Evolutionary conservation across 805 yeast species (phyloP), one percentile per base, ranked within the genome.

Genomic region (Candida methanosorbosa): DNA sequence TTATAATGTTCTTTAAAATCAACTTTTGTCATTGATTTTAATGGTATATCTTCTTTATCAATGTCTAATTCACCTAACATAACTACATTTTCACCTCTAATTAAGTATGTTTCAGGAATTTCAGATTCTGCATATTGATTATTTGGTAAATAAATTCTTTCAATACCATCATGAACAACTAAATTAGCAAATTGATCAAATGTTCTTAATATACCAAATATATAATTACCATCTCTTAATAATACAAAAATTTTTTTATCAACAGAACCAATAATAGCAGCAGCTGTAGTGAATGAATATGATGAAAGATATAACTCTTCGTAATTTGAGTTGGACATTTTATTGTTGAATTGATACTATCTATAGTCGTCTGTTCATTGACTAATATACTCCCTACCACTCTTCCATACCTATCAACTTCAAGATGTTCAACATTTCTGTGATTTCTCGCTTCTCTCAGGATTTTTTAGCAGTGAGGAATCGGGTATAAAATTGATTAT

Each of bases 31-130:
- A 77, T 66, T 12, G 61, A 57, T 27, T 66, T 66, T 46, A 83
- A 58, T 34, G 82, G 82, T 41, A 64, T 72, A 50, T 83, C 94
- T 57, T 87, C 95, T 42, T 64, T 72, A 51, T 85, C 95, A 41
- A 86, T 81, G 57, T 88, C 96, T 41, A 90, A 72, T 56, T 90
- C 97, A 16, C 97, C 98, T 54, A 92, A 57, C 77, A 88, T 74
- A 9, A 88, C 92, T 8, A 92, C 92, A 49, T 90, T 90, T 57
- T 92, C 98, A 41, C 98, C 98, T 60, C 98, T 81, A 27, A 92
- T 80, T 63, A 92, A 72, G 53, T 78, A 80, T 33, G 85, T 83
- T 9, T 95, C 96, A 35, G 50, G 52, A 7, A 81, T 71, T 8
- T 38, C 36, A 13, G 52, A 46, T 55, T 90, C 95, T 8, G 83